Evolutionary conservation across 805 yeast species (phyloP).

Genomic region (Cyberlindnera galapagoensis): DNA sequence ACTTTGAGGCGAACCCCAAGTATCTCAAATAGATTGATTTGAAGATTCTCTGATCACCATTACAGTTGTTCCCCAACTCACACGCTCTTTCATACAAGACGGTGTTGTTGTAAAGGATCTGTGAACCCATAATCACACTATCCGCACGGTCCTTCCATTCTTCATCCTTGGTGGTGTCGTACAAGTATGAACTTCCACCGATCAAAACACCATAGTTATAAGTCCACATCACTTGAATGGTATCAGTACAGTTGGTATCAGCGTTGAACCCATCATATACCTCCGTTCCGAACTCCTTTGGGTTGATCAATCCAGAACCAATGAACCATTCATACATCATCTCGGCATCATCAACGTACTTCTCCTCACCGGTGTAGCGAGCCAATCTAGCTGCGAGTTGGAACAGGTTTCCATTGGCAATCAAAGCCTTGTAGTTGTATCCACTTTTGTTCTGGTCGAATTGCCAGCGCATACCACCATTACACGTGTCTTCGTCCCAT

Average conservation of each 20-base stretch:
- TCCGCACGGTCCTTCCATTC: conserved; percentile 38
- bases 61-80: conserved; percentile 55
- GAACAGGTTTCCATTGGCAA: conserved; percentile 60
- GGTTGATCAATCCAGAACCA: conserved; percentile 39
- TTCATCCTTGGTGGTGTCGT: conserved; percentile 58
- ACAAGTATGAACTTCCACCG: conserved; percentile 70
- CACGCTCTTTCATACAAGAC: conserved; percentile 85
- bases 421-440: conserved; percentile 55
- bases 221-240: conserved; percentile 64
- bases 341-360: conserved; percentile 46
- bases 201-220: conserved; percentile 74
- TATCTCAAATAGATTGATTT: conserved; percentile 77
- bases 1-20: conserved; percentile 61
- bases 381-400: conserved; percentile 60
- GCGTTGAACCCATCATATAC: conserved; percentile 73
- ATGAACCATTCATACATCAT: conserved; percentile 55
- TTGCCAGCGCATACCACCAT: conserved; percentile 70
- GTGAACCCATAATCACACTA: conserved; percentile 19
- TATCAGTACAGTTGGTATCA: conserved; percentile 52
- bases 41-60: conserved; percentile 84
- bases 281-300: conserved; percentile 22
- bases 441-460: conserved; percentile 56
- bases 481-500: conserved; percentile 51
- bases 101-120: conserved; percentile 32
- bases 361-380: conserved; percentile 44